phyloP scores from a whole-genome alignment of 805 yeast genomes.

The Hanseniaspora meyeri region DNA sequence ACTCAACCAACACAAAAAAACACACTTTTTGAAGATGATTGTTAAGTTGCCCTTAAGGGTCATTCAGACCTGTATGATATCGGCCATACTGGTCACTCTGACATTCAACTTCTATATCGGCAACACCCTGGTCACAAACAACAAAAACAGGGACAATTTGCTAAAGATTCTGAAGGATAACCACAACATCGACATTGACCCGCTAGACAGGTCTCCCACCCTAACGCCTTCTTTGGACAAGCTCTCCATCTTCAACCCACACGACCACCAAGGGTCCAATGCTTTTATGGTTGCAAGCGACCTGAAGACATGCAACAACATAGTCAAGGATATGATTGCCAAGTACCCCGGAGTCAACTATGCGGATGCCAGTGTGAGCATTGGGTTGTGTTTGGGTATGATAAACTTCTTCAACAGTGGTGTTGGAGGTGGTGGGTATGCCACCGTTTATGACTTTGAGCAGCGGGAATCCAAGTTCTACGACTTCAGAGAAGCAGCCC shows the following conservation, averaged over 20 bases:
- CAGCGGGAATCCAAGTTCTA: constrained; percentile 33
- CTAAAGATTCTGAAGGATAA: constrained; percentile 13
- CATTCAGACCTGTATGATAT: background rate
- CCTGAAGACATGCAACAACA: constrained; percentile 26
- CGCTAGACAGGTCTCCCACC: constrained; percentile 28
- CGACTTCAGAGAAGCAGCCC: constrained; percentile 87
- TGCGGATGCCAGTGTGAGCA: constrained; percentile 86
- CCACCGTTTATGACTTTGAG: constrained; percentile 26
- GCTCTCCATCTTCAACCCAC: constrained; percentile 20
- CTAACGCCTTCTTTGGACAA: constrained; percentile 24
- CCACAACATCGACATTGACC: constrained; percentile 32
- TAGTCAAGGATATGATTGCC: constrained; percentile 23
- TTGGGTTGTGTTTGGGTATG: constrained; percentile 78
- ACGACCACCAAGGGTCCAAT: constrained; percentile 10
- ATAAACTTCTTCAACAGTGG: constrained; percentile 76
- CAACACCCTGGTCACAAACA: background rate
- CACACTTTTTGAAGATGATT: background rate
- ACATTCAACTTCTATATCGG: background rate
- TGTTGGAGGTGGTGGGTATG: constrained; percentile 85
- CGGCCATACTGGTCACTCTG: background rate
- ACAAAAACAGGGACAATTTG: background rate
- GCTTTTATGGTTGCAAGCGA: constrained; percentile 26
- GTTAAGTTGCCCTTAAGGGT: background rate
- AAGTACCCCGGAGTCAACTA: constrained; percentile 39
- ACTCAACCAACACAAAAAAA: background rate